phyloP scores from a whole-genome alignment of 2,329 filamentous ascomycete species.

The Colletotrichum chlorophyti region DNA sequence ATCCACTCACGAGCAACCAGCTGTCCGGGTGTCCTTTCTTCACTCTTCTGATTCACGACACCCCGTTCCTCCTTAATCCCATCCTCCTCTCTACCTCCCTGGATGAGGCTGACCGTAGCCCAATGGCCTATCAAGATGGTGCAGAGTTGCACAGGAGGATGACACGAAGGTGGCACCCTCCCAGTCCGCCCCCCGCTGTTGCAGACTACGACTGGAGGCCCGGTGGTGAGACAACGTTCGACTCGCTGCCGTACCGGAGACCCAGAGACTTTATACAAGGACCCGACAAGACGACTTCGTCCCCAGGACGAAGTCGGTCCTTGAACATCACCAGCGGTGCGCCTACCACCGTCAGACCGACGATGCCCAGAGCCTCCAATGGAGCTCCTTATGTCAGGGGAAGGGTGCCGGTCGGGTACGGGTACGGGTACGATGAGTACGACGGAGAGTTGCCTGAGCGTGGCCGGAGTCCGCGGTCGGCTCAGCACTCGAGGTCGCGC shows the following conservation, averaged over 20 bases:
- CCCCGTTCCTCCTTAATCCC: slow-evolving; percentile 1
- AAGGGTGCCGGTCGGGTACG: slow-evolving; percentile 14
- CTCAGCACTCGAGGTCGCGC: slow-evolving; percentile 45
- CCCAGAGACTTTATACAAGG: slow-evolving; percentile 37
- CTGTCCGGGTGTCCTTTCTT: slow-evolving; percentile 22
- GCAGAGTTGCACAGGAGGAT: slow-evolving; percentile 29
- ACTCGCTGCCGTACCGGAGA: slow-evolving; percentile 44
- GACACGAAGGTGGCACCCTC: slow-evolving; percentile 20
- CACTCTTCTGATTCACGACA: slow-evolving; percentile 5
- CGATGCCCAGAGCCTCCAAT: slow-evolving; percentile 20
- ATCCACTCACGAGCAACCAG: slow-evolving; percentile 29
- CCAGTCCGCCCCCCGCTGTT: slow-evolving; percentile 33
- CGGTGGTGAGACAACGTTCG: slow-evolving; percentile 33
- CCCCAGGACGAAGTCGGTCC: slow-evolving; percentile 32
- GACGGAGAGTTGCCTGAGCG: slow-evolving; percentile 33
- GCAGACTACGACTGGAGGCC: slow-evolving; percentile 40
- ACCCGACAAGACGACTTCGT: slow-evolving; percentile 38
- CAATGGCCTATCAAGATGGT: slow-evolving; percentile 31
- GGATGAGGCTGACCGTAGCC: slow-evolving; percentile 26
- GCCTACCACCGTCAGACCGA: slow-evolving; percentile 19
- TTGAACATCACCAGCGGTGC: slow-evolving; percentile 17
- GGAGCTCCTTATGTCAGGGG: slow-evolving; percentile 21
- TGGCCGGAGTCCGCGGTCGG: slow-evolving; percentile 42
- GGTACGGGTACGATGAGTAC: slow-evolving; percentile 3
- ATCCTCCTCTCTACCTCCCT: not conserved